Conservation (phyloP, 176 grass and related monocot species). For the Secale cereale region DNA sequence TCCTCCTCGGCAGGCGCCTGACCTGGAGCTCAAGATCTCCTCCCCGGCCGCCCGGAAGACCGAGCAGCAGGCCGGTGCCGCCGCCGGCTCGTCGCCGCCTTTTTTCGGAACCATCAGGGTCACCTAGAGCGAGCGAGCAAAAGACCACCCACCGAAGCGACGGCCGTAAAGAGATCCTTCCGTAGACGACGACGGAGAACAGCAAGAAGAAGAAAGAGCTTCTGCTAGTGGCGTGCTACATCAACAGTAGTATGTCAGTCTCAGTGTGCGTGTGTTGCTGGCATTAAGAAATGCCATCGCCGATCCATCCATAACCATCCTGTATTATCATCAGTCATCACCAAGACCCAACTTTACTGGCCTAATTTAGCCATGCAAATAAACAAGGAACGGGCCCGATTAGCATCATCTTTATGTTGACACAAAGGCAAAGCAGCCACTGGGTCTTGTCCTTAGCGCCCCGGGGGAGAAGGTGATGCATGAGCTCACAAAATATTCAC, state of each 20-base stretch:
- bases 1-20: slow-evolving; percentile 32
- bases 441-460: background rate
- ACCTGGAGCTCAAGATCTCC: slow-evolving; percentile 87
- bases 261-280: slow-evolving; percentile 3
- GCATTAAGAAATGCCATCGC: slow-evolving; percentile 22
- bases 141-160: background rate
- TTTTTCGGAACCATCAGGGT: slow-evolving; percentile 57
- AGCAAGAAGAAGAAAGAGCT: background rate
- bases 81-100: background rate
- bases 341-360: slow-evolving; percentile 22
- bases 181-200: background rate
- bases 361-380: slow-evolving; percentile 45
- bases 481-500: slow-evolving; percentile 36
- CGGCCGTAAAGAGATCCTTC: background rate
- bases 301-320: background rate
- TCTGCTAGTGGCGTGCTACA: slow-evolving; percentile 30
- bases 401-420: slow-evolving; percentile 32
- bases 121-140: slow-evolving; percentile 5
- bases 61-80: slow-evolving; percentile 16
- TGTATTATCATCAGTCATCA: slow-evolving; percentile 31
- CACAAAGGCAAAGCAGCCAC: slow-evolving; percentile 11
- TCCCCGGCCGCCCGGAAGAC: slow-evolving; percentile 14
- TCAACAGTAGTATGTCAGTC: background rate
- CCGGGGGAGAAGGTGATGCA: slow-evolving; percentile 16
- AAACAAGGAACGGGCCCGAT: slow-evolving; percentile 35